phyloP scores from a whole-genome alignment of 1,284 basidiomycete genomes.

The Puccinia novopanici region DNA sequence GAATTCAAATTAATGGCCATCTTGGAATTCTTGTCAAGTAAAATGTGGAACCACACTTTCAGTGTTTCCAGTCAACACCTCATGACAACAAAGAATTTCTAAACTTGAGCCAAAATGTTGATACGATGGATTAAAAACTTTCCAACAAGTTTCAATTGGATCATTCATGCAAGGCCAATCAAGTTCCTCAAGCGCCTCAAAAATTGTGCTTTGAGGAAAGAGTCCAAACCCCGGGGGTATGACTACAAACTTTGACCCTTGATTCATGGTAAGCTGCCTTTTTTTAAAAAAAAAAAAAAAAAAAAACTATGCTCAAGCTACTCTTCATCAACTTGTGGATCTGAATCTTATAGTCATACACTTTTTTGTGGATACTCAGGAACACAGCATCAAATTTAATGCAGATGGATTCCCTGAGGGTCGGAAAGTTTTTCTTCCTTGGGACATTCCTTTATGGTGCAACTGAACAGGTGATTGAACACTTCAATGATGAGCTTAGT shows the following conservation, averaged over 20 bases:
- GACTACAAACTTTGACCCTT: slow-evolving; percentile 88
- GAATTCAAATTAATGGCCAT: no score
- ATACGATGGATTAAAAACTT: no score
- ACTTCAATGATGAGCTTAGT: slow-evolving; percentile 70
- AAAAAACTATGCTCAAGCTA: background rate
- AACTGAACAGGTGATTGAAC: slow-evolving; percentile 80
- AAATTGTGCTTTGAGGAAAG: slow-evolving; percentile 86
- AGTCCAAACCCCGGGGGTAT: slow-evolving; percentile 86
- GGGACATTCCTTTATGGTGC: slow-evolving; percentile 91
- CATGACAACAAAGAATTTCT: no score
- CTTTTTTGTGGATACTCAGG: slow-evolving; percentile 54
- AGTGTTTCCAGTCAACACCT: no score
- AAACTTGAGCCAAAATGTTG: no score
- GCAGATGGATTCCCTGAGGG: slow-evolving; percentile 86
- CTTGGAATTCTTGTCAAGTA: no score
- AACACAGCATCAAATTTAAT: slow-evolving; percentile 74
- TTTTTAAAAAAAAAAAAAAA: background rate
- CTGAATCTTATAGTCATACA: background rate
- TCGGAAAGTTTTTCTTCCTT: slow-evolving; percentile 90
- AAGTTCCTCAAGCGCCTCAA: slow-evolving; percentile 83
- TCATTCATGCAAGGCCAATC: slow-evolving; percentile 26
- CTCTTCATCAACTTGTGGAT: background rate
- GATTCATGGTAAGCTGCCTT: slow-evolving; percentile 70
- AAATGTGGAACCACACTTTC: no score
- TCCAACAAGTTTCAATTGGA: slow-evolving; percentile 56